Conservation (phyloP, 176 grass and related monocot genomes). For the Puya raimondii region DNA sequence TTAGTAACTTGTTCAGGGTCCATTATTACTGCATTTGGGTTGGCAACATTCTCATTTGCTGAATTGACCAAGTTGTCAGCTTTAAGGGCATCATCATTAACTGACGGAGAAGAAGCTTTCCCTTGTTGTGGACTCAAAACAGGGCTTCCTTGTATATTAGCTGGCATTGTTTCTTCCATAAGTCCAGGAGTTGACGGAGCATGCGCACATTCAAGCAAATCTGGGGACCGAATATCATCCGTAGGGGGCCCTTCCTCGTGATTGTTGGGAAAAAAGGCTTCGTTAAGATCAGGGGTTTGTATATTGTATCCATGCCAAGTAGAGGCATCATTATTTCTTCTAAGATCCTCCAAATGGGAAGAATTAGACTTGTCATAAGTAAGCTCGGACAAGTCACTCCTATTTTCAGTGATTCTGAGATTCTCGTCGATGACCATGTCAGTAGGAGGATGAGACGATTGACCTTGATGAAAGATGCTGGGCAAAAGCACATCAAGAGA, state of each 20-base stretch:
- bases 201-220: constrained; percentile 55
- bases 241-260: constrained; percentile 40
- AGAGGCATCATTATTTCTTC: constrained; percentile 30
- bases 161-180: constrained; percentile 77
- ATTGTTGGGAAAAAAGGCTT: constrained; percentile 68
- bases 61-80: constrained; percentile 36
- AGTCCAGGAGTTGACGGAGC: constrained; percentile 83
- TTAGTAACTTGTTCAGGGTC: background rate
- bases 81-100: constrained; percentile 50
- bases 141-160: constrained; percentile 64
- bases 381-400: constrained; percentile 30
- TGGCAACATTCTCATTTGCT: constrained; percentile 31
- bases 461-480: constrained; percentile 53
- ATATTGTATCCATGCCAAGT: constrained; percentile 69
- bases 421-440: constrained; percentile 76
- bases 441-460: constrained; percentile 31
- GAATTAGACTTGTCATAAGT: constrained; percentile 27
- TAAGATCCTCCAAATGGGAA: constrained; percentile 17
- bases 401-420: constrained; percentile 37
- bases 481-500: constrained; percentile 24
- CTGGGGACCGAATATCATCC: constrained; percentile 47
- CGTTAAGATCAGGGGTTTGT: constrained; percentile 76
- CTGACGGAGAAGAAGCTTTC: constrained; percentile 57
- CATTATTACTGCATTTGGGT: background rate
- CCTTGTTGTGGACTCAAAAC: constrained; percentile 45